Conservation (phyloP, 164 flowering plant species). For the Stephania japonica region DNA sequence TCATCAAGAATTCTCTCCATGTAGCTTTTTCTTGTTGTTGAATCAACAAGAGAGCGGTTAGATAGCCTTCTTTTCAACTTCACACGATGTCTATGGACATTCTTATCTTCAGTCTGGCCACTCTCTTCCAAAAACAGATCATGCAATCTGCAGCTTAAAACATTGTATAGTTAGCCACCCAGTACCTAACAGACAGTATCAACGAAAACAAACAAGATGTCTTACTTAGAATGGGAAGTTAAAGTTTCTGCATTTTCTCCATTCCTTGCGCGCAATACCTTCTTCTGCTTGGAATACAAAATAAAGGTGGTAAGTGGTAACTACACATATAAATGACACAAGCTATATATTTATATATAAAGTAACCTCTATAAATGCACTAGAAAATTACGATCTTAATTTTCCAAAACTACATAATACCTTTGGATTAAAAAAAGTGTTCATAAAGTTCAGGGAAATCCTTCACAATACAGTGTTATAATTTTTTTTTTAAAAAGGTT, state of each 20-base stretch:
- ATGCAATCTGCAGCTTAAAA: conserved; percentile 54
- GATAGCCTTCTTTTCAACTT: conserved; percentile 69
- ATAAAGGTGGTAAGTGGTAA: too few species aligned
- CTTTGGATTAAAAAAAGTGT: too few species aligned
- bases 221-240: conserved; percentile 75
- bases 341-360: too few species aligned
- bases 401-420: too few species aligned
- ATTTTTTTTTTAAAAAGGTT: too few species aligned
- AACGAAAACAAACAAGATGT: neutral
- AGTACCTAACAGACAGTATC: neutral
- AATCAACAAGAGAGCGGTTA: conserved; percentile 39
- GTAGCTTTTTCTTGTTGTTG: conserved; percentile 59
- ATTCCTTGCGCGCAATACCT: conserved; percentile 62
- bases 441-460: too few species aligned
- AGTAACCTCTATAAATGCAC: too few species aligned
- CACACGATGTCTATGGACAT: conserved; percentile 46
- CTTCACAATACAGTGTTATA: too few species aligned
- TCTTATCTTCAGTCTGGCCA: conserved; percentile 33
- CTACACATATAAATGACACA: too few species aligned
- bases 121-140: conserved; percentile 69
- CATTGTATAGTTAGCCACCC: conserved; percentile 8
- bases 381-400: too few species aligned
- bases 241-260: conserved; percentile 63
- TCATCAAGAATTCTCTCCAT: conserved; percentile 62
- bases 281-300: conserved; percentile 45